A percentile compares a stretch with the other conserved stretches of the same genome.
These are phyloP conservation scores for Oryza coarctata DNA, from an alignment of 176 grass and related monocot species.

Conservation along the genomic window DNA sequence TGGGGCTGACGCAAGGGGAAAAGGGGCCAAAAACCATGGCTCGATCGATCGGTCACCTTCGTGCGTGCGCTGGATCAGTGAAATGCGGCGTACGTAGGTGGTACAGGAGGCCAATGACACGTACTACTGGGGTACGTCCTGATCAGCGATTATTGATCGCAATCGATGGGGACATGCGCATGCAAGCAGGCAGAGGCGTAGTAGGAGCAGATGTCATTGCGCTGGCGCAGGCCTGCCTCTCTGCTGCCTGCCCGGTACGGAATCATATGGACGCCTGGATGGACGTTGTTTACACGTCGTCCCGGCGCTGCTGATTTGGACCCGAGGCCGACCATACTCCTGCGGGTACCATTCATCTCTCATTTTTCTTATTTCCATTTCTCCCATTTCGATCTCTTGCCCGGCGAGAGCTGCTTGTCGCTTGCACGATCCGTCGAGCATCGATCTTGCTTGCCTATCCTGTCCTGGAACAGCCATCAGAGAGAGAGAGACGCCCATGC, in stretches of 20 bases:
- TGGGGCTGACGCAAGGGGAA: not conserved
- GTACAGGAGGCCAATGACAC: not conserved
- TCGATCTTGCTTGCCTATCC: not conserved
- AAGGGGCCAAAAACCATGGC: not conserved
- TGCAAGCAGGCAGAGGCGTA: not conserved
- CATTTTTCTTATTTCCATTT: too few relatives aligned
- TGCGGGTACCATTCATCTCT: not conserved
- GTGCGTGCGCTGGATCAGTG: not conserved
- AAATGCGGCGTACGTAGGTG: not conserved
- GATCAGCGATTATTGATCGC: slow-evolving; percentile 21
- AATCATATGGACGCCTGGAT: not conserved
- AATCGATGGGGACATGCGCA: not conserved
- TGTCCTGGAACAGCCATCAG: slow-evolving; percentile 26
- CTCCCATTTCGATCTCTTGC: not conserved
- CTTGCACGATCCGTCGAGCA: slow-evolving; percentile 15
- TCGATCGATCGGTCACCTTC: not conserved
- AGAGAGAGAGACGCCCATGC: not conserved
- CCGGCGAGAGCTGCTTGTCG: not conserved
- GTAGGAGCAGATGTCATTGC: not conserved
- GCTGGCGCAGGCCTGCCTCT: slow-evolving; percentile 14
- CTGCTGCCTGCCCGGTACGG: not conserved
- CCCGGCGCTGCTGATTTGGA: not conserved
- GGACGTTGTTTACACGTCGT: not conserved
- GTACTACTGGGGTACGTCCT: slow-evolving; percentile 13
- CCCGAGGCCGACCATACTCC: not conserved